Evolutionary conservation across 768 basidiomycete species (phyloP).

Genomic region (Crassisporium funariophilum): DNA sequence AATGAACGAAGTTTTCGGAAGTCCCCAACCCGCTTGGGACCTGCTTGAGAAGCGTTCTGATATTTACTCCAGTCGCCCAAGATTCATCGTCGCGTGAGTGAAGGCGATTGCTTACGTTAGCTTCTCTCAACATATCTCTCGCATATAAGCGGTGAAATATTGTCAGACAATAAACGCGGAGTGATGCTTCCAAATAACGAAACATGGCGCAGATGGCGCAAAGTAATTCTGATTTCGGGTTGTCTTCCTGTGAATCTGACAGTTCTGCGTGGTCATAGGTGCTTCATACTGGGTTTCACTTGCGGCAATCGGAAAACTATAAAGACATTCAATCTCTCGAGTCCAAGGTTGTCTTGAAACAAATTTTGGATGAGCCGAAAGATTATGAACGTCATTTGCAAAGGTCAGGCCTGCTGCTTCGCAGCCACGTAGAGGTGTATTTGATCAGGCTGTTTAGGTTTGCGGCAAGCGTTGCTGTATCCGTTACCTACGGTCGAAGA

Average conservation of each 20-base stretch:
- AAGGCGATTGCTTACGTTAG: too few species aligned
- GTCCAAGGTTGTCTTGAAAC: conserved; percentile 43
- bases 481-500: conserved; percentile 45
- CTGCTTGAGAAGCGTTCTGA: conserved; percentile 49
- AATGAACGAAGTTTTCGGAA: conserved; percentile 50
- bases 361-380: conserved; percentile 41
- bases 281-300: conserved; percentile 46
- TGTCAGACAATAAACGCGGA: conserved; percentile 48
- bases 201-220: conserved; percentile 50
- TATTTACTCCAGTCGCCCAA: conserved; percentile 51
- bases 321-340: conserved; percentile 49
- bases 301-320: conserved; percentile 43
- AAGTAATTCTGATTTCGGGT: too few species aligned
- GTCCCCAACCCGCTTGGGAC: conserved; percentile 35
- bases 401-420: conserved; percentile 35
- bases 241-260: too few species aligned
- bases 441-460: conserved; percentile 29
- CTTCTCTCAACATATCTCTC: not conserved
- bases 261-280: too few species aligned
- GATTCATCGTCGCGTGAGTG: conserved; percentile 45
- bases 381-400: conserved; percentile 43
- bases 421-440: too few species aligned
- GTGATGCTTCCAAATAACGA: conserved; percentile 47
- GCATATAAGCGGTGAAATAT: conserved; percentile 41
- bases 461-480: conserved; percentile 46